Evolutionary conservation across 495 filamentous ascomycete genomes (phyloP).

Genomic region (Apodospora peruviana): DNA sequence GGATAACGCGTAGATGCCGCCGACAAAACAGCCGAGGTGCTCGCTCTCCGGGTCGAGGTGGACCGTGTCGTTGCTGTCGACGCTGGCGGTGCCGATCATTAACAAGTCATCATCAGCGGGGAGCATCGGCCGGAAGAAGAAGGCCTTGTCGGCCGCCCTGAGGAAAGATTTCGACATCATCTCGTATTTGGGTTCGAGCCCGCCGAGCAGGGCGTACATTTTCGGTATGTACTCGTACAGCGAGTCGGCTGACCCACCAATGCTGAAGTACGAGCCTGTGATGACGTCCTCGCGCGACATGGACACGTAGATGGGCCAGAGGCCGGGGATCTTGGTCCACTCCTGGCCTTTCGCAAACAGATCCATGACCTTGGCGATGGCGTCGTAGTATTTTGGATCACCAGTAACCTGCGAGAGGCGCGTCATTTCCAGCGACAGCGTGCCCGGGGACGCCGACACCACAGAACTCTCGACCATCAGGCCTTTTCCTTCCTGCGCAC

Average conservation of each 20-base stretch:
- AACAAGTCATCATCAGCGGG: constrained; percentile 63
- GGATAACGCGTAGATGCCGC: constrained; percentile 77
- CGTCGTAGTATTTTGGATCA: constrained; percentile 86
- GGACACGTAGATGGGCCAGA: constrained; percentile 77
- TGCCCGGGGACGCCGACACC: constrained; percentile 31
- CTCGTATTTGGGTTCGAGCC: constrained; percentile 65
- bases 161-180: constrained; percentile 68
- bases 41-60: constrained; percentile 31
- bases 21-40: constrained; percentile 66
- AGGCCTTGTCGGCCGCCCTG: constrained; percentile 56
- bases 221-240: constrained; percentile 89
- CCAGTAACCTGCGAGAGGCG: constrained; percentile 80
- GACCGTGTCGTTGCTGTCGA: constrained; percentile 20
- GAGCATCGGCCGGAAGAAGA: constrained; percentile 78
- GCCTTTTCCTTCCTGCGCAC: constrained; percentile 30
- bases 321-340: constrained; percentile 64
- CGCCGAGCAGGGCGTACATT: constrained; percentile 65
- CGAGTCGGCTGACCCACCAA: constrained; percentile 76
- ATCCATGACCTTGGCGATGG: constrained; percentile 73
- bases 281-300: constrained; percentile 38
- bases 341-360: constrained; percentile 66
- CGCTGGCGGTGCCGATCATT: constrained; percentile 48
- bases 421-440: constrained; percentile 82
- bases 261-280: constrained; percentile 48
- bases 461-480: constrained; percentile 26